A percentile compares a stretch with the other conserved stretches of the same genome.
These are phyloP conservation scores for Arthroderma sp. DNA, from an alignment of 2,329 filamentous ascomycete species.

Conservation along the genomic window DNA sequence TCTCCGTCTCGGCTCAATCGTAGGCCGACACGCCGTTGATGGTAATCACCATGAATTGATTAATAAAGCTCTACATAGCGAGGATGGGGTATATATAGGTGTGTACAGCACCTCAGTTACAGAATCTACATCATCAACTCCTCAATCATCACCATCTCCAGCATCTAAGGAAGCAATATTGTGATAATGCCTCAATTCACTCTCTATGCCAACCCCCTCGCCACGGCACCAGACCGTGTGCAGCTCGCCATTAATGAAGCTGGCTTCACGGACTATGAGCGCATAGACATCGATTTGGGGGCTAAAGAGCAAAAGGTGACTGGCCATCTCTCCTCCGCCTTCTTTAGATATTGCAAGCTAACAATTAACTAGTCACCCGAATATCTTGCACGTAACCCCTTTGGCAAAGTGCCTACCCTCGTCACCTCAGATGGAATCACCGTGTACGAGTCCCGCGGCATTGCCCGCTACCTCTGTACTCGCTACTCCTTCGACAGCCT, in stretches of 20 bases:
- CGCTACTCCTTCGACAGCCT: conserved; percentile 39
- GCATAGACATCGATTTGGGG: conserved; percentile 29
- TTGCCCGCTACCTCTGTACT: conserved; percentile 37
- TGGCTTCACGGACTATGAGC: conserved; percentile 34
- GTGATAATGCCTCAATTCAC: conserved; percentile 22
- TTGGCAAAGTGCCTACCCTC: conserved; percentile 34
- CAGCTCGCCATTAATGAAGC: conserved; percentile 35
- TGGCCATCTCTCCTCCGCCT: conserved; percentile 4
- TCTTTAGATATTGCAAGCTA: not conserved
- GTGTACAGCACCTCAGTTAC: not conserved
- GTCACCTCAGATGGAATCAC: conserved; percentile 33
- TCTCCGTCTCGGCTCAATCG: too few species aligned
- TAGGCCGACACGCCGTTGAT: too few species aligned
- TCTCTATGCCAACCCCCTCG: conserved; percentile 32
- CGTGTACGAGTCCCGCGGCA: conserved; percentile 38
- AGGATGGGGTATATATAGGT: not conserved
- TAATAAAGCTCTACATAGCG: not conserved
- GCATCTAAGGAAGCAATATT: not conserved
- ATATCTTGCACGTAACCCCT: conserved; percentile 25
- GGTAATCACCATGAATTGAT: not conserved
- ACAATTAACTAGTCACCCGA: conserved; percentile 16
- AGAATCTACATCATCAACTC: not conserved
- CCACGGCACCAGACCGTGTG: conserved; percentile 36
- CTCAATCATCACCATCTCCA: not conserved
- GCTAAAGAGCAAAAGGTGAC: conserved; percentile 37